These are phyloP conservation scores for Aspergillus arachidicola DNA, from an alignment of 2,329 filamentous ascomycete genomes.

Conservation along the genomic window DNA sequence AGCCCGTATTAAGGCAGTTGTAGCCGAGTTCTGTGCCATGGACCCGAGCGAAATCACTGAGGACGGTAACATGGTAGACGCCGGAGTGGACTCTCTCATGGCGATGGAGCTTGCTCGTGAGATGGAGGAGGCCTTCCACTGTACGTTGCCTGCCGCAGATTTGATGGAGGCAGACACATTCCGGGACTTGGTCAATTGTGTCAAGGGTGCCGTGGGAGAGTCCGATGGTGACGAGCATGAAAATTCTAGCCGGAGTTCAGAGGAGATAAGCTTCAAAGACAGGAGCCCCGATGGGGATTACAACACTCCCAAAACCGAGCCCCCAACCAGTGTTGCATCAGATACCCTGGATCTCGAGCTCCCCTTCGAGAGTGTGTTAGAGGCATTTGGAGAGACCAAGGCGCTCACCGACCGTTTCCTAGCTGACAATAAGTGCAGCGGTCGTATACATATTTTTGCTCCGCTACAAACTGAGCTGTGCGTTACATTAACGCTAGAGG, in stretches of 20 bases:
- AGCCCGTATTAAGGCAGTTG: slow-evolving; percentile 15
- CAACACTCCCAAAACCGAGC: slow-evolving; percentile 1
- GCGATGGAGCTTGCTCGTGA: slow-evolving; percentile 53
- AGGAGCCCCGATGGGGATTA: background rate
- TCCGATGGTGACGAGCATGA: background rate
- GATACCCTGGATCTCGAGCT: slow-evolving; percentile 9
- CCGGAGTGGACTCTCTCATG: slow-evolving; percentile 56
- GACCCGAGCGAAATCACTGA: slow-evolving; percentile 15
- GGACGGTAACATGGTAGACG: slow-evolving; percentile 18
- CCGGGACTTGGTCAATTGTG: slow-evolving; percentile 29
- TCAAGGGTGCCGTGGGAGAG: slow-evolving; percentile 17
- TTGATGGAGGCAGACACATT: slow-evolving; percentile 36
- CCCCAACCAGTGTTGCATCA: slow-evolving; percentile 8
- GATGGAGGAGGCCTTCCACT: slow-evolving; percentile 42
- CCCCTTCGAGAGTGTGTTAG: slow-evolving; percentile 18
- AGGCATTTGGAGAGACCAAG: slow-evolving; percentile 29
- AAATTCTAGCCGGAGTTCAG: background rate
- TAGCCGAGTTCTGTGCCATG: slow-evolving; percentile 22
- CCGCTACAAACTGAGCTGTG: slow-evolving; percentile 29
- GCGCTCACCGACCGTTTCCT: slow-evolving; percentile 33
- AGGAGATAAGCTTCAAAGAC: background rate
- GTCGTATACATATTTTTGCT: slow-evolving; percentile 29
- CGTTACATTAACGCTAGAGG: slow-evolving; percentile 31
- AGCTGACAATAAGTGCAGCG: slow-evolving; percentile 24
- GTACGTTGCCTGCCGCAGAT: slow-evolving; percentile 29